Conservation (phyloP, 163 green algal species). For the Scenedesmus sp. region DNA sequence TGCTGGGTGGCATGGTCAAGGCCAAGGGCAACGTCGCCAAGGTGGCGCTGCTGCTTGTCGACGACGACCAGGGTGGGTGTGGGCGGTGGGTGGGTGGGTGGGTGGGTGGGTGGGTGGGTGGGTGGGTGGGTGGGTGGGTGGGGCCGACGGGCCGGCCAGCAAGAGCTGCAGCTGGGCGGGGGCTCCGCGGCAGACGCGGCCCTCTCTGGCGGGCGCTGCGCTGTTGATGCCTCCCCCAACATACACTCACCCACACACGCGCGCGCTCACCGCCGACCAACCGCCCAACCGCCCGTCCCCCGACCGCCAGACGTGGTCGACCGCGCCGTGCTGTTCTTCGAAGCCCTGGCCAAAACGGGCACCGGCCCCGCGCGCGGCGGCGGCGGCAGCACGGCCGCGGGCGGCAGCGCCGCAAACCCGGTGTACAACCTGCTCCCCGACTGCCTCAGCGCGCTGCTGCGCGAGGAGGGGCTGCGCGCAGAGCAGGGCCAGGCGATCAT, state of each 20-base stretch:
- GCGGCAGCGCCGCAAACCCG: conserved; percentile 41
- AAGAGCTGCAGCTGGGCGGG: too few relatives aligned
- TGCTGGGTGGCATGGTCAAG: conserved; percentile 98
- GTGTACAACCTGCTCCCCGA: conserved; percentile 95
- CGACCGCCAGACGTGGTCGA: conserved; percentile 47
- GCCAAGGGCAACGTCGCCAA: conserved; percentile 87
- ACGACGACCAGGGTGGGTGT: conserved; percentile 61
- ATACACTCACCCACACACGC: too few relatives aligned
- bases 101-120: too few relatives aligned
- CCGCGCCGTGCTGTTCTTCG: conserved; percentile 86
- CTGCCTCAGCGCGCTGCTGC: conserved; percentile 82
- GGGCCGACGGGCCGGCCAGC: too few relatives aligned
- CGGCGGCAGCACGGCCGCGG: conserved; percentile 38
- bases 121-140: too few relatives aligned
- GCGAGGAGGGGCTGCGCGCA: conserved; percentile 45
- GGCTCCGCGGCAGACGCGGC: too few relatives aligned
- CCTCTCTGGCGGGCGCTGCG: too few relatives aligned
- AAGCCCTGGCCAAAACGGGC: conserved; percentile 70
- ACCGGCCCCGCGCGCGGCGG: conserved; percentile 51
- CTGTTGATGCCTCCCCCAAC: too few relatives aligned
- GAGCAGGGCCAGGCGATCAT: conserved; percentile 25
- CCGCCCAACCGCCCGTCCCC: too few relatives aligned
- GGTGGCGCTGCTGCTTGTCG: conserved; percentile 86
- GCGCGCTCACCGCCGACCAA: too few relatives aligned
- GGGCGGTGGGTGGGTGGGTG: too few relatives aligned